These are phyloP conservation scores for Kodamaea kakaduensis DNA, from an alignment of 805 yeast genomes.

Conservation along the genomic window DNA sequence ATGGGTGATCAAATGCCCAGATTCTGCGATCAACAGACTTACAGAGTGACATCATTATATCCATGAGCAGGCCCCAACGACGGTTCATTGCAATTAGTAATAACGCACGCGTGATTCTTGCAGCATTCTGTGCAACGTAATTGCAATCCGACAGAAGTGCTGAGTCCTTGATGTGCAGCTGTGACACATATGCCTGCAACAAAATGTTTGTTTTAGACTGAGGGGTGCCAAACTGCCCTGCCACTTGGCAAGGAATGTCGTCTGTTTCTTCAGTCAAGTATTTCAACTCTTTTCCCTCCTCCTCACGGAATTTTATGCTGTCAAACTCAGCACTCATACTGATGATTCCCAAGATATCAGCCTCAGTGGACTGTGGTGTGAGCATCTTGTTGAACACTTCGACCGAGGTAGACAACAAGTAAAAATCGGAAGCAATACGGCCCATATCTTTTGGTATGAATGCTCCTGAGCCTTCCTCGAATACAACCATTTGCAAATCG, in stretches of 20 bases:
- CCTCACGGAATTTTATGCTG: slow-evolving; percentile 81
- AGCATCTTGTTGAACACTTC: slow-evolving; percentile 86
- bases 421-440: slow-evolving; percentile 91
- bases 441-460: slow-evolving; percentile 87
- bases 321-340: slow-evolving; percentile 94
- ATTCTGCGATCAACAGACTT: slow-evolving; percentile 78
- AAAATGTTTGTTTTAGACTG: slow-evolving; percentile 86
- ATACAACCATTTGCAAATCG: slow-evolving; percentile 85
- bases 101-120: slow-evolving; percentile 88
- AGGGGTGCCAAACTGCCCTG: slow-evolving; percentile 67
- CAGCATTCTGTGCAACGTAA: slow-evolving; percentile 93
- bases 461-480: slow-evolving; percentile 77
- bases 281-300: slow-evolving; percentile 74
- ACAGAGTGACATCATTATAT: slow-evolving; percentile 73
- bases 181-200: slow-evolving; percentile 83
- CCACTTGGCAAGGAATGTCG: slow-evolving; percentile 71
- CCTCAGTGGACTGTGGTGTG: slow-evolving; percentile 83
- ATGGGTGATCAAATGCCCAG: slow-evolving; percentile 91
- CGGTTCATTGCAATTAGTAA: slow-evolving; percentile 83
- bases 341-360: slow-evolving; percentile 83
- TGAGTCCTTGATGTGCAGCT: slow-evolving; percentile 67
- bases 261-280: slow-evolving; percentile 49
- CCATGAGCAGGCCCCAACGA: slow-evolving; percentile 83
- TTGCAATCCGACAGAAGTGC: slow-evolving; percentile 82
- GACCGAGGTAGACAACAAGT: slow-evolving; percentile 75